phyloP scores from a whole-genome alignment of 1,139 yeast genomes.

The Kodamaea anthophila region DNA sequence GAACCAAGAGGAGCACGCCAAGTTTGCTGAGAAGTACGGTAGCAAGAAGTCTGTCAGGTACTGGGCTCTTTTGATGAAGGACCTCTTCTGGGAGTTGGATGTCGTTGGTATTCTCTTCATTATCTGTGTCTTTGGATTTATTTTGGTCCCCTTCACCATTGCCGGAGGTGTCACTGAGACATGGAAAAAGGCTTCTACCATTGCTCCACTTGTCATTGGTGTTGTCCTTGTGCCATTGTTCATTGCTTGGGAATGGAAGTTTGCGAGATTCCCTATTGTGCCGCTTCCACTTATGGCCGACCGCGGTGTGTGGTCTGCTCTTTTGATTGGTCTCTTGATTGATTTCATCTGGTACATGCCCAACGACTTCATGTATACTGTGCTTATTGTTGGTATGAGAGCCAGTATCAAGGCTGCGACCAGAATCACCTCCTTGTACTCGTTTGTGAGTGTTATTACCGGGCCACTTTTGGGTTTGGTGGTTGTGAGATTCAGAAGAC shows the following conservation, averaged over 20 bases:
- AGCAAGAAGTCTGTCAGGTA: constrained; percentile 3
- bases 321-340: constrained; percentile 46
- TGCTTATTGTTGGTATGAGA: constrained; percentile 56
- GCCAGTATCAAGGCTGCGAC: constrained; percentile 56
- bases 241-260: constrained; percentile 47
- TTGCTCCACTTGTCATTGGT: constrained; percentile 65
- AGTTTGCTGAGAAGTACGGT: constrained; percentile 1
- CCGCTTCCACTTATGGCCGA: constrained; percentile 55
- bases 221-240: constrained; percentile 50
- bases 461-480: constrained; percentile 56
- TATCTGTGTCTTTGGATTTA: constrained; percentile 47
- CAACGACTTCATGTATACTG: constrained; percentile 60
- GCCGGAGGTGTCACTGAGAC: constrained; percentile 52
- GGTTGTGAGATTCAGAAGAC: constrained; percentile 44
- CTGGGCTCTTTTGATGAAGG: constrained; percentile 4
- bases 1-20: constrained; percentile 14
- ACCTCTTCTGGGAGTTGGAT: constrained; percentile 48
- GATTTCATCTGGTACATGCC: constrained; percentile 64
- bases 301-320: constrained; percentile 55
- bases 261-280: constrained; percentile 48
- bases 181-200: constrained; percentile 49
- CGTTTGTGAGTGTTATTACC: constrained; percentile 59
- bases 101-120: constrained; percentile 46
- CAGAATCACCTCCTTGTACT: constrained; percentile 55
- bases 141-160: constrained; percentile 45